A percentile compares a stretch with the other conserved stretches of the same genome.
phyloP scores from a whole-genome alignment of 225 moss, liverwort and hornwort genomes.

The Pseudoscleropodium purum region DNA sequence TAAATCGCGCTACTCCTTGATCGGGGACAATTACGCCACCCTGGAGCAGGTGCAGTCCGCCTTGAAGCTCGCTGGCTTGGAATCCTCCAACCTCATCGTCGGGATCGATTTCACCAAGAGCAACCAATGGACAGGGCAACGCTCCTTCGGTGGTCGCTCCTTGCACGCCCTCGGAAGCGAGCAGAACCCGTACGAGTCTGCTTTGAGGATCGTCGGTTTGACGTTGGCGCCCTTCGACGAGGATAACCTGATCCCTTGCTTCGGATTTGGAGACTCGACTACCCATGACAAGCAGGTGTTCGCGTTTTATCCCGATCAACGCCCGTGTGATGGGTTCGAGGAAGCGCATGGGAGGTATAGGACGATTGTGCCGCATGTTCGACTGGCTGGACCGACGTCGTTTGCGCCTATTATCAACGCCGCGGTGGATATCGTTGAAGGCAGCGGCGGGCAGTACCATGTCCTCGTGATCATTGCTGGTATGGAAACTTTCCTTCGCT shows the following conservation, averaged over 20 bases:
- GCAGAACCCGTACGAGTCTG: slow-evolving; percentile 40
- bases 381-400: slow-evolving; percentile 76
- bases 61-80: slow-evolving; percentile 22
- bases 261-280: slow-evolving; percentile 85
- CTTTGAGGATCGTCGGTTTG: slow-evolving; percentile 20
- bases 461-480: slow-evolving; percentile 86
- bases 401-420: slow-evolving; percentile 81
- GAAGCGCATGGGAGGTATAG: slow-evolving; percentile 62
- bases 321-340: slow-evolving; percentile 70
- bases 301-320: slow-evolving; percentile 60
- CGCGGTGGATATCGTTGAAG: slow-evolving; percentile 70
- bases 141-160: slow-evolving; percentile 29
- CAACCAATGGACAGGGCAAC: slow-evolving; percentile 44
- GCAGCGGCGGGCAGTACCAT: slow-evolving; percentile 82
- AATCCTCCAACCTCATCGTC: slow-evolving; percentile 49
- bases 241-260: slow-evolving; percentile 72
- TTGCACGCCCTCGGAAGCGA: slow-evolving; percentile 27
- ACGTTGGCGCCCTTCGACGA: slow-evolving; percentile 49
- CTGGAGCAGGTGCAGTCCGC: slow-evolving; percentile 47
- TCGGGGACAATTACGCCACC: slow-evolving; percentile 12
- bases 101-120: slow-evolving; percentile 61
- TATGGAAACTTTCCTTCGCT: background rate
- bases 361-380: slow-evolving; percentile 46
- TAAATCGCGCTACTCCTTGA: slow-evolving; percentile 7
- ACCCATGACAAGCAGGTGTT: slow-evolving; percentile 89